Evolutionary conservation across 2,329 filamentous ascomycete species (phyloP).

Genomic region (Botryotinia calthae): DNA sequence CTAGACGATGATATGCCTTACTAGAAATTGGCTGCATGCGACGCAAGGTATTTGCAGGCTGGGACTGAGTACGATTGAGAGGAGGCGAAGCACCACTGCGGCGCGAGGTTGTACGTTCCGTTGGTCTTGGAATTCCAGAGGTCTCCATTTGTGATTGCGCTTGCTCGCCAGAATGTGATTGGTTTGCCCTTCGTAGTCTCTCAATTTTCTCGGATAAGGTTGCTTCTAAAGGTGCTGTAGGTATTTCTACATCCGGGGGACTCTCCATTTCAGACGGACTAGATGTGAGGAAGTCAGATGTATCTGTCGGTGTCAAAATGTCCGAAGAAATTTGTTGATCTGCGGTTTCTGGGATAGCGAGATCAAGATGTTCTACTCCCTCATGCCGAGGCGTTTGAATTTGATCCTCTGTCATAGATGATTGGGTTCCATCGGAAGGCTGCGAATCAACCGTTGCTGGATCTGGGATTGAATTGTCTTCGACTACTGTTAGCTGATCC

Average conservation of each 20-base stretch:
- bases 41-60: constrained; percentile 38
- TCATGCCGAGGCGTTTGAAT: constrained; percentile 41
- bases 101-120: constrained; percentile 32
- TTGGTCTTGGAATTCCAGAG: constrained; percentile 38
- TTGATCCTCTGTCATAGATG: not conserved
- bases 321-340: constrained; percentile 24
- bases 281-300: constrained; percentile 16
- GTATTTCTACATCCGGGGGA: constrained; percentile 11
- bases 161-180: constrained; percentile 22
- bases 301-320: constrained; percentile 21
- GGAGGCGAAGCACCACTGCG: constrained; percentile 36
- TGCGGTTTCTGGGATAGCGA: constrained; percentile 45
- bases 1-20: constrained; percentile 30
- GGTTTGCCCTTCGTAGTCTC: constrained; percentile 31
- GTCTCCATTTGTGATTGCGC: constrained; percentile 26
- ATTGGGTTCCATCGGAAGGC: not conserved
- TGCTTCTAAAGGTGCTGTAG: constrained; percentile 25
- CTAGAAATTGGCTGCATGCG: constrained; percentile 27
- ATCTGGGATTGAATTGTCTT: constrained; percentile 45
- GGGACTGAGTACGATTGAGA: constrained; percentile 38
- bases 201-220: constrained; percentile 37
- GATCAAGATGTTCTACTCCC: constrained; percentile 59
- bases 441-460: not conserved
- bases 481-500: constrained; percentile 62
- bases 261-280: constrained; percentile 14